Evolutionary conservation across 495 filamentous ascomycete species (phyloP).

Genomic region (Mytilinidion resinicola): DNA sequence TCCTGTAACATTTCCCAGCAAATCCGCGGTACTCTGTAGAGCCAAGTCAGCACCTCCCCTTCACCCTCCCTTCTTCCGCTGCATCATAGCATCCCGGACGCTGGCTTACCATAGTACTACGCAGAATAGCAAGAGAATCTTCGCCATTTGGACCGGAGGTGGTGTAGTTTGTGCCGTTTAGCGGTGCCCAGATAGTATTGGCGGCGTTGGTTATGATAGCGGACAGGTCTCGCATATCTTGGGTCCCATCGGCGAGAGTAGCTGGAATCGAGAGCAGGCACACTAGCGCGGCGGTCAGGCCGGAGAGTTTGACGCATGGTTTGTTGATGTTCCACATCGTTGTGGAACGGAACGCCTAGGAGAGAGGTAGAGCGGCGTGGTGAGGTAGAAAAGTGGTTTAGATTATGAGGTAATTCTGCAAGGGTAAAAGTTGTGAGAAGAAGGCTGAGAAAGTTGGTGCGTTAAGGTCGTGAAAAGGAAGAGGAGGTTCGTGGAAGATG

Average conservation of each 20-base stretch:
- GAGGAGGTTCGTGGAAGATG: too few species aligned
- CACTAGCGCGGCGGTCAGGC: too few species aligned
- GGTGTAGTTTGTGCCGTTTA: slow-evolving; percentile 14
- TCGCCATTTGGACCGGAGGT: slow-evolving; percentile 1
- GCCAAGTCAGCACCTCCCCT: background rate
- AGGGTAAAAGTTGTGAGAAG: too few species aligned
- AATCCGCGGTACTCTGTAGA: slow-evolving; percentile 14
- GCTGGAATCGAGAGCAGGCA: too few species aligned
- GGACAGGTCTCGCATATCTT: slow-evolving; percentile 13
- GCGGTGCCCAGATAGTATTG: slow-evolving; percentile 10
- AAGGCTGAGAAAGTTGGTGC: too few species aligned
- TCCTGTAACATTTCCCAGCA: slow-evolving; percentile 12
- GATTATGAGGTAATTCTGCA: too few species aligned
- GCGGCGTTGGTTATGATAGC: slow-evolving; percentile 16
- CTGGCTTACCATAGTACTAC: background rate
- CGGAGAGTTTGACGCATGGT: too few species aligned
- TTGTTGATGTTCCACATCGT: too few species aligned
- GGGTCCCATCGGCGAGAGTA: slow-evolving; percentile 7
- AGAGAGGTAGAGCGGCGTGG: too few species aligned
- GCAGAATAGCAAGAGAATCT: background rate
- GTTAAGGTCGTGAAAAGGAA: too few species aligned
- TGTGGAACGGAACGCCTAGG: too few species aligned
- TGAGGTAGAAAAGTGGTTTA: too few species aligned
- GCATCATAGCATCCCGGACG: background rate
- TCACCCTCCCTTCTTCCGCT: background rate